Base-by-base conservation (phyloP, 768 basidiomycete genomes). In the Ramaria rubella region DNA sequence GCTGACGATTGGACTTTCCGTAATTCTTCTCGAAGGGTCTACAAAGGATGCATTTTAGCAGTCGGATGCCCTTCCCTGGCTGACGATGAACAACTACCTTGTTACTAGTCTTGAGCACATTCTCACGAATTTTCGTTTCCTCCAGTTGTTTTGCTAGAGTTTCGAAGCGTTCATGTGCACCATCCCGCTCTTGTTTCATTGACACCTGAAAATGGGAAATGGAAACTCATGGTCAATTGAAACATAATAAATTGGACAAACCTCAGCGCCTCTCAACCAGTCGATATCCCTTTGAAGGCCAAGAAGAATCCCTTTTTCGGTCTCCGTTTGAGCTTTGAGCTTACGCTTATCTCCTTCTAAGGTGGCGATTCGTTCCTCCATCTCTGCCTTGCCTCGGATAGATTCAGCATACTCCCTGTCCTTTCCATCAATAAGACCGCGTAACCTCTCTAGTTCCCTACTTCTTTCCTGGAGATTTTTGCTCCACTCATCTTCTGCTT, bases 1-100 rank as follows among this genome's bases (percentile, higher is more conserved):
- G 89, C 90, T 19, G 94, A 95, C 1, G 87, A 90, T 69, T 98
- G 96, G 1, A 99, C 86, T 68, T 98, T 98, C 40, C 93, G 86
- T 45, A 99, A 71, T 67, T 99, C 95, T 52, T 98, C 96, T 8
- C 94, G 86, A 17, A 98, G 74, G 0, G 83, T 90, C 90, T 95
- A 50, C 46, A 40, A 29, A 15, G 30, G 7, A 31, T 17, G 31
- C 33, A 21, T 12, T 15, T 55, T 4, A 61, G 42, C 17, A n/a
- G 9, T n/a, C 40, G 23, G 8, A 42, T 42, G 40, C n/a, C n/a
- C 17, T 17, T 8, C n/a, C 23, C n/a, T 21, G 14, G 45, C 9
- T 40, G 57, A 42, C 40, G 54, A 56, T 48, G 48, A 23, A 26
- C 31, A 21, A 1, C 54, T 62, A 86, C 93, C 78, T 93, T 95